Conservation (phyloP, 192 early-diverging fungal genomes). For the Backusella tarrabulga region DNA sequence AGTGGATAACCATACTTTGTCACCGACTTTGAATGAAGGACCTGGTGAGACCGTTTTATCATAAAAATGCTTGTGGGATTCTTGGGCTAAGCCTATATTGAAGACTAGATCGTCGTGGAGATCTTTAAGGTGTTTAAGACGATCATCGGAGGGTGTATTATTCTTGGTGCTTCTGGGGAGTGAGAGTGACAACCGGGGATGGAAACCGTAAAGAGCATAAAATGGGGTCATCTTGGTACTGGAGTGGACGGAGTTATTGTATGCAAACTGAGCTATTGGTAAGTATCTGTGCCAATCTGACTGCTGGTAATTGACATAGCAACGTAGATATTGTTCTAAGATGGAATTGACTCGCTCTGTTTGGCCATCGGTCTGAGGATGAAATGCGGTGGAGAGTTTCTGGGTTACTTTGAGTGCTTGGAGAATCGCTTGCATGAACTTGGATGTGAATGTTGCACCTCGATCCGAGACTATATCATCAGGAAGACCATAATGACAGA, state of each 20-base stretch:
- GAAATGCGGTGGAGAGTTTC: constrained; percentile 28
- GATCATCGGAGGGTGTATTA: neutral
- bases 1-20: neutral
- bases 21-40: neutral
- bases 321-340: constrained; percentile 8
- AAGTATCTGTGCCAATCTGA: constrained; percentile 43
- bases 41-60: neutral
- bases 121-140: neutral
- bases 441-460: constrained; percentile 42
- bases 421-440: constrained; percentile 24
- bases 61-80: too few relatives aligned
- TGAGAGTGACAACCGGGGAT: neutral
- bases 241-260: constrained; percentile 43
- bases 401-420: constrained; percentile 22
- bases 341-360: constrained; percentile 21
- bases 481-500: constrained; percentile 39
- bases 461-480: constrained; percentile 44
- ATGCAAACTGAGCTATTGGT: constrained; percentile 41
- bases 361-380: constrained; percentile 35
- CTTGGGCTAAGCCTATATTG: neutral
- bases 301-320: constrained; percentile 17
- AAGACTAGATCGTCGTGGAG: neutral
- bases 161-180: neutral
- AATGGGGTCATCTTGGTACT: constrained; percentile 33
- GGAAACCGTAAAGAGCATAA: constrained; percentile 31